Conservation (phyloP, 73 alveolate species). For the Paraurostyla sp. region DNA sequence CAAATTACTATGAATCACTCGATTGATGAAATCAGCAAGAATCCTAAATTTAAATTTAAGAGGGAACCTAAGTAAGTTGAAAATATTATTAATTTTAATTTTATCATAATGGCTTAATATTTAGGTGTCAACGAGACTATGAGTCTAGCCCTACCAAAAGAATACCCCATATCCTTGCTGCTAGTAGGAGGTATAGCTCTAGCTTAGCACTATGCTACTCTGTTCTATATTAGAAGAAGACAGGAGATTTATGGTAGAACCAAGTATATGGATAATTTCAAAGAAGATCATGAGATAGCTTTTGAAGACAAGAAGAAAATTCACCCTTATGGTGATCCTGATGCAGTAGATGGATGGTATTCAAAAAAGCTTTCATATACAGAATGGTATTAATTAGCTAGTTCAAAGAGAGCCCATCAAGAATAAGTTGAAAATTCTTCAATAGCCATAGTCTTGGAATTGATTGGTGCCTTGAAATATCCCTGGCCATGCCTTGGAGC, state of each 20-base stretch:
- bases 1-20: conserved; percentile 41
- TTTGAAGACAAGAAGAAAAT: not conserved
- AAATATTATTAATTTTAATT: no score
- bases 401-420: conserved; percentile 36
- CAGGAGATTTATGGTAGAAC: conserved; percentile 4
- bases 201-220: conserved; percentile 16
- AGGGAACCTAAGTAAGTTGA: not conserved
- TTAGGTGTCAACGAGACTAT: conserved; percentile 6
- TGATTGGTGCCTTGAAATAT: conserved; percentile 4
- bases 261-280: conserved; percentile 59
- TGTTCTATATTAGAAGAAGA: not conserved
- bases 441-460: not conserved
- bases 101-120: not conserved
- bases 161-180: not conserved
- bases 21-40: conserved; percentile 31
- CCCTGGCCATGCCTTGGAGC: not conserved
- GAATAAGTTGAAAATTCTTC: conserved; percentile 28
- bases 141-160: not conserved
- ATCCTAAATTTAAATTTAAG: not conserved
- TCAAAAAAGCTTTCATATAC: conserved; percentile 28
- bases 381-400: conserved; percentile 31
- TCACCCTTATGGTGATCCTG: conserved; percentile 58
- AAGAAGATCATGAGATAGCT: conserved; percentile 48
- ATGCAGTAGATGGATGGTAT: conserved; percentile 51
- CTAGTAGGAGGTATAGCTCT: conserved; percentile 34